Base-by-base conservation (phyloP, 176 grass and related monocot species). In the Saccharum spontaneum region DNA sequence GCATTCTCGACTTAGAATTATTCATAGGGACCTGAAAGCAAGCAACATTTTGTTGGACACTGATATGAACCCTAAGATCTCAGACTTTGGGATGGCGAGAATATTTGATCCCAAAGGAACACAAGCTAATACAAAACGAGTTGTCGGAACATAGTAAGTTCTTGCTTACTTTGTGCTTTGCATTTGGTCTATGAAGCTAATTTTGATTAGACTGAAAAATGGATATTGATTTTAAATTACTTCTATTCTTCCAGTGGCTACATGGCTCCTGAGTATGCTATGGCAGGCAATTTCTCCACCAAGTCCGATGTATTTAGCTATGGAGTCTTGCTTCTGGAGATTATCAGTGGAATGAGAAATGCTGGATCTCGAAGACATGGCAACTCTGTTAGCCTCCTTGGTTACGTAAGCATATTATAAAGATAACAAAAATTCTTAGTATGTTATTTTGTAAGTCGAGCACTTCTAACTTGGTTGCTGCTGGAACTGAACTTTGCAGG, bases 41-140 rank as follows among this genome's bases (percentile, higher is more conserved):
- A 91, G 92, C 80, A 94, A 94, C 62, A 90, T 91, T 80, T 17
- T 94, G 17, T 55, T 94, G 34, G 89, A 94, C 5, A 52, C 11
- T 50, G 83, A 94, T 70, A 91, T 91, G 92, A 94, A 91, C 50
- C 89, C 92, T 73, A 94, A 91, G 65, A 94, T 94, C 20, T 94
- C 92, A 2, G 89, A 94, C 30, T 91, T 94, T 20, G 89, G 88
- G 26, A 81, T 94, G 86, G 89, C 83, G 8, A 81, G 76, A 91
- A 94, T 94, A 88, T 91, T 89, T 81, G 83, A 75, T 41, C 61
- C 89, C 14, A 68, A 94, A 77, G 80, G 85, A 81, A 88, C 69
- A 71, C 57, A 91, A 74, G 89, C 70, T 75, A 91, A 82, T 52
- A 94, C 86, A 7, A 86, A 81, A 23, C 83, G 83, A 57, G 79